These are phyloP conservation scores for Recurvomyces mirabilis DNA, from an alignment of 495 filamentous ascomycete species.

Conservation along the genomic window DNA sequence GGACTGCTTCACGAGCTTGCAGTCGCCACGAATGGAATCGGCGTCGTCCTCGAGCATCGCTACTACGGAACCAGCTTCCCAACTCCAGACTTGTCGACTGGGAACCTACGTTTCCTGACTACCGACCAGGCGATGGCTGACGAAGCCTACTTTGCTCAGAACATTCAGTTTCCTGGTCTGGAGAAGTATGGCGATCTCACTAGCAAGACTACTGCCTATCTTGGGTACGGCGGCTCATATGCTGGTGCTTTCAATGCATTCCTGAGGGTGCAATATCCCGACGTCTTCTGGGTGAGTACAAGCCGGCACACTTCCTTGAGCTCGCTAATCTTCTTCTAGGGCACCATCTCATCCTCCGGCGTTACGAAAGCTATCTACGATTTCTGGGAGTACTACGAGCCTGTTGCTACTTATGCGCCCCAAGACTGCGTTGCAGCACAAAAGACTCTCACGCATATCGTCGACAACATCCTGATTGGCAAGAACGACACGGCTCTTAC, in stretches of 20 bases:
- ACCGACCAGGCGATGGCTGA: conserved; percentile 68
- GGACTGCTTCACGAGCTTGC: conserved; percentile 55
- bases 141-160: conserved; percentile 56
- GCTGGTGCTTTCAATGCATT: conserved; percentile 63
- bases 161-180: conserved; percentile 55
- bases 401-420: conserved; percentile 47
- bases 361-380: conserved; percentile 61
- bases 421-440: conserved; percentile 43
- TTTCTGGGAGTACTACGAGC: conserved; percentile 52
- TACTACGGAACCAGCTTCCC: conserved; percentile 61
- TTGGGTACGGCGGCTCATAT: conserved; percentile 66
- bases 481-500: conserved; percentile 34
- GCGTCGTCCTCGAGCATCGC: conserved; percentile 63
- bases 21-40: conserved; percentile 53
- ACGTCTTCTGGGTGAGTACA: conserved; percentile 55
- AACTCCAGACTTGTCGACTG: conserved; percentile 44
- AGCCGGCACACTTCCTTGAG: too few species aligned
- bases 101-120: conserved; percentile 60
- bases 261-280: conserved; percentile 55
- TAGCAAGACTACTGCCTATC: conserved; percentile 47
- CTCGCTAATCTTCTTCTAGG: too few species aligned
- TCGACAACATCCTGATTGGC: conserved; percentile 55
- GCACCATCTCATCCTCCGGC: conserved; percentile 58
- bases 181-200: conserved; percentile 47
- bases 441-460: conserved; percentile 47